Evolutionary conservation across 148 eudicot genomes (phyloP).

Genomic region (Beta vulgaris): DNA sequence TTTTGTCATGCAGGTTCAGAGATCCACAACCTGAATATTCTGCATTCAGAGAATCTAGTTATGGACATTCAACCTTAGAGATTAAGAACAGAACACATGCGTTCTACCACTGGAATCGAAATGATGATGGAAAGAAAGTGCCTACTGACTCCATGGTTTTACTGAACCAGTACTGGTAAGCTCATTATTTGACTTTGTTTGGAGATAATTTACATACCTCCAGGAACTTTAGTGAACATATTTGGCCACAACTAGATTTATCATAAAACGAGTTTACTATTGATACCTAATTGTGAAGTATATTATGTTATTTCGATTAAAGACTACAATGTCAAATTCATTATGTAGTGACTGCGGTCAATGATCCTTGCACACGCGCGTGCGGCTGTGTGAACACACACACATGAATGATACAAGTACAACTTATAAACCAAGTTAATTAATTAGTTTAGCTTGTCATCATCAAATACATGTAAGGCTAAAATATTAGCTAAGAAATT

Average conservation of each 20-base stretch:
- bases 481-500: no score
- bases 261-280: no score
- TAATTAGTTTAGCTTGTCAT: no score
- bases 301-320: no score
- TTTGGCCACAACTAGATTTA: no score
- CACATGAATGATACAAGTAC: no score
- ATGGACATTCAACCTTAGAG: slow-evolving; percentile 87
- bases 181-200: neutral
- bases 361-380: no score
- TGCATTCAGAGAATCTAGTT: slow-evolving; percentile 94
- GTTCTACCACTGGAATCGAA: slow-evolving; percentile 89
- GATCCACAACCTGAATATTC: slow-evolving; percentile 94
- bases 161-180: slow-evolving; percentile 85
- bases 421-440: no score
- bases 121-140: slow-evolving; percentile 77
- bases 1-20: slow-evolving; percentile 53
- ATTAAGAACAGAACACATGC: slow-evolving; percentile 93
- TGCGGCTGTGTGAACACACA: no score
- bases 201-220: neutral
- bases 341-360: no score
- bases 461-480: no score
- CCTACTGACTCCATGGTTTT: slow-evolving; percentile 57
- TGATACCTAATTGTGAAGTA: neutral
- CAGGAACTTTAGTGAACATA: neutral
- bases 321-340: no score